A percentile compares a stretch with the other conserved stretches of the same genome.
phyloP scores from a whole-genome alignment of 352 stramenopile species.

The Phytophthora boehmeriae region DNA sequence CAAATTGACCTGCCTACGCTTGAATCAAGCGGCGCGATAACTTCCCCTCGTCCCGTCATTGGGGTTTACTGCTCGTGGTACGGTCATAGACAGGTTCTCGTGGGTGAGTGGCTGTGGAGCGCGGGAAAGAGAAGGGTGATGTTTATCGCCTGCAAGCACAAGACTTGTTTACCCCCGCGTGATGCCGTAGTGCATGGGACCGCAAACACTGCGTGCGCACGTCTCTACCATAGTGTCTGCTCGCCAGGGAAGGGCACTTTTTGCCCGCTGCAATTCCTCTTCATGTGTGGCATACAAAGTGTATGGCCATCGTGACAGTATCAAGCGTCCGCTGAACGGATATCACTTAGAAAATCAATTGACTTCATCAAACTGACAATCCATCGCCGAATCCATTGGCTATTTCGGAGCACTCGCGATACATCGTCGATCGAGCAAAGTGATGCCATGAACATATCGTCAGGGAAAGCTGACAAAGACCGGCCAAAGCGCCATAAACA shows the following conservation, averaged over 20 bases:
- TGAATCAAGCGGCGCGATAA: too few species aligned
- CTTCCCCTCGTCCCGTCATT: background rate
- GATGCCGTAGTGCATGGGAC: conserved; percentile 13
- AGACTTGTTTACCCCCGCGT: conserved; percentile 19
- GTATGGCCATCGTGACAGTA: background rate
- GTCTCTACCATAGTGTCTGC: conserved; percentile 26
- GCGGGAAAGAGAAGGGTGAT: conserved; percentile 3
- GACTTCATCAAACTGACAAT: background rate
- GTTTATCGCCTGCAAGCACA: conserved; percentile 9
- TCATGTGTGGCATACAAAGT: too few species aligned
- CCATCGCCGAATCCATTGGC: background rate
- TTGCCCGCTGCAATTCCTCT: background rate
- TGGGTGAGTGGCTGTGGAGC: background rate
- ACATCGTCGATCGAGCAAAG: background rate
- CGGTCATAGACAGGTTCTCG: conserved; percentile 4
- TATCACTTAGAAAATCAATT: background rate
- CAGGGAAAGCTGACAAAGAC: background rate
- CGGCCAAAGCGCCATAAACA: too few species aligned
- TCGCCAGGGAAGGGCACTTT: conserved; percentile 21
- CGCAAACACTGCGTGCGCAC: conserved; percentile 4
- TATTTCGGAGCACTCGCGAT: background rate
- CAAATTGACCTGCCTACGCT: too few species aligned
- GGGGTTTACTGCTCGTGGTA: conserved; percentile 15
- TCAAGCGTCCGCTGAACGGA: background rate
- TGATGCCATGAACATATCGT: background rate